Evolutionary conservation across 257 asterid species (phyloP).

Genomic region (Solanum sparsipilum): DNA sequence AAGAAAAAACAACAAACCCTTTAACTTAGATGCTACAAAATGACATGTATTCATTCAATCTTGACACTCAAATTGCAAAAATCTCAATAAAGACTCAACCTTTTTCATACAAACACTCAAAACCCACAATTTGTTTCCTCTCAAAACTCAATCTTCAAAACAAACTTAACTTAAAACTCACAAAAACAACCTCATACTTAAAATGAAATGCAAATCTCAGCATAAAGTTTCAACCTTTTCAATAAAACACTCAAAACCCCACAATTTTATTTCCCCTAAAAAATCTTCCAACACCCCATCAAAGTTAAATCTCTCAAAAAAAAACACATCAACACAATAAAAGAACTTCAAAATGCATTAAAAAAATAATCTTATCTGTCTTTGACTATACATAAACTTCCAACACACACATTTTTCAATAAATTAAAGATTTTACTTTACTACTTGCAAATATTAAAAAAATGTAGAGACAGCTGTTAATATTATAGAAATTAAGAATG

Average conservation of each 20-base stretch:
- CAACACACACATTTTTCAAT: neutral
- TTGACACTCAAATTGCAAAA: neutral
- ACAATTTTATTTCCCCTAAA: neutral
- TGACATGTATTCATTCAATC: neutral
- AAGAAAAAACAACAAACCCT: neutral
- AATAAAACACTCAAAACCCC: neutral
- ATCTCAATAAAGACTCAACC: neutral
- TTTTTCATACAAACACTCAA: neutral
- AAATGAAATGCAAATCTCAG: neutral
- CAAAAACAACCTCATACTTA: neutral
- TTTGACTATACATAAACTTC: conserved; percentile 6
- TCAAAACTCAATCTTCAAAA: conserved; percentile 6
- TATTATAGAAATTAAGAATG: conserved; percentile 3
- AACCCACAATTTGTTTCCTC: neutral
- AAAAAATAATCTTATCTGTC: neutral
- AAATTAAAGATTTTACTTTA: neutral
- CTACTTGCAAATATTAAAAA: neutral
- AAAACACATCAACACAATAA: neutral
- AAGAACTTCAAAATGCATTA: neutral
- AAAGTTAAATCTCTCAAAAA: neutral
- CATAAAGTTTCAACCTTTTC: neutral
- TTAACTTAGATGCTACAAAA: neutral
- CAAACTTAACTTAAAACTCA: neutral
- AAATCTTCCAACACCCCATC: neutral
- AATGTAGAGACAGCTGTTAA: conserved; percentile 18